Conservation (phyloP, 345 rosid species). For the Rubroshorea leprosula region DNA sequence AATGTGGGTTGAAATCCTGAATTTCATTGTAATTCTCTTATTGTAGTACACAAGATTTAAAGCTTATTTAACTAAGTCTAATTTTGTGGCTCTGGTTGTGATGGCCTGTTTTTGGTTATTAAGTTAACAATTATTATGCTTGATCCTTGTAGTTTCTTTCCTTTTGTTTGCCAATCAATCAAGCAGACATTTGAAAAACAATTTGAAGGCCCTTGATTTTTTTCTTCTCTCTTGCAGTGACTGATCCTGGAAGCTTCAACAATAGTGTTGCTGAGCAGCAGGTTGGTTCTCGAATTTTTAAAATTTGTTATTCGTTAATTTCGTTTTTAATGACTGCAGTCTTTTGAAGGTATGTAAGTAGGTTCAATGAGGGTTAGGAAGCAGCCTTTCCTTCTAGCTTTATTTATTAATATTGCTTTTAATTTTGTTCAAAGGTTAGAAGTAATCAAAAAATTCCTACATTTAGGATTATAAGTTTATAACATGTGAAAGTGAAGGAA, state of each 20-base stretch:
- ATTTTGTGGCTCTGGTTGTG: too few species aligned
- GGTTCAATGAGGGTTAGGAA: not conserved
- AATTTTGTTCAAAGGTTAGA: not conserved
- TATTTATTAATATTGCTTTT: not conserved
- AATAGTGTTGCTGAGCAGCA: conserved; percentile 81
- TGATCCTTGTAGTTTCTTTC: not conserved
- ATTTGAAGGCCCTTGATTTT: not conserved
- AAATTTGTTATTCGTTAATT: not conserved
- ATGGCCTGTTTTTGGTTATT: not conserved
- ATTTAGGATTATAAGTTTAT: too few species aligned
- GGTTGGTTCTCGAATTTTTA: conserved; percentile 31
- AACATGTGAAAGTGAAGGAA: not conserved
- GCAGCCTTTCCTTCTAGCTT: too few species aligned
- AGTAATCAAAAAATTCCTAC: not conserved
- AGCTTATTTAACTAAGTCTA: too few species aligned
- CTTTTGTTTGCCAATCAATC: not conserved
- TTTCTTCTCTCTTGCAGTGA: conserved; percentile 33
- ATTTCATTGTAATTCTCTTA: not conserved
- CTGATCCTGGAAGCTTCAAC: conserved; percentile 83
- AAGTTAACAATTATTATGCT: not conserved
- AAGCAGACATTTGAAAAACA: not conserved
- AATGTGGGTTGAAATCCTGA: conserved; percentile 1
- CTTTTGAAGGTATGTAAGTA: not conserved
- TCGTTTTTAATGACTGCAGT: not conserved
- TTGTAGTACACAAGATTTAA: too few species aligned